Percentiles rank a stretch among this genome's conserved stretches.
phyloP scores from a whole-genome alignment of 768 basidiomycete species.

The Tricholoma terreum region DNA sequence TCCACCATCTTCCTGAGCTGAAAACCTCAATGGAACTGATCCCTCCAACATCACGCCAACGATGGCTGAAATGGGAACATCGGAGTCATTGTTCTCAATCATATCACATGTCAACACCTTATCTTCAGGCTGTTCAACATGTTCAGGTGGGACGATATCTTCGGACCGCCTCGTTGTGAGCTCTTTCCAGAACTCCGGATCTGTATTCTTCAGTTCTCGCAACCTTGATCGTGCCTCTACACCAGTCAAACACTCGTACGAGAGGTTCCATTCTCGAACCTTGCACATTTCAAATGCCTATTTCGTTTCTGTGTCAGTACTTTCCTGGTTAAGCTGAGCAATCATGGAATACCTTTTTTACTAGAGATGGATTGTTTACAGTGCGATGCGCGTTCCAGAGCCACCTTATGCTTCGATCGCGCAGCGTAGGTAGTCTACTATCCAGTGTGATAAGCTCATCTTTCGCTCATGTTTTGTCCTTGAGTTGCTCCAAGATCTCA shows the following conservation, averaged over 20 bases:
- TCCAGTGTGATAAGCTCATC: not conserved
- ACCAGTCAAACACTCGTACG: not conserved
- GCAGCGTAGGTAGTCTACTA: not conserved
- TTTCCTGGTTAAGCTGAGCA: not conserved
- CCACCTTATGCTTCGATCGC: not conserved
- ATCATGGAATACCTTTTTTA: not conserved
- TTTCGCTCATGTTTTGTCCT: not conserved
- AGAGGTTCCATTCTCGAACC: not conserved
- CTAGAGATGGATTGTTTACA: not conserved
- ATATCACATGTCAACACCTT: not conserved
- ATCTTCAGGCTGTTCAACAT: no score
- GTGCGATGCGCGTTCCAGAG: not conserved
- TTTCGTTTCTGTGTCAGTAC: not conserved
- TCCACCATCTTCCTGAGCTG: not conserved
- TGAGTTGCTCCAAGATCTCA: slow-evolving; percentile 14
- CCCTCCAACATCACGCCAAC: not conserved
- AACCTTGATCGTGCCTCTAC: not conserved
- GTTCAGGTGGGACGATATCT: no score
- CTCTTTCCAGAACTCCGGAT: not conserved
- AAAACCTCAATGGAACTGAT: not conserved
- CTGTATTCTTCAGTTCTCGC: not conserved
- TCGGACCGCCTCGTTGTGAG: no score
- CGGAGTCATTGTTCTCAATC: not conserved
- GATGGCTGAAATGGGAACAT: not conserved
- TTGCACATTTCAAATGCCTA: not conserved